Base-by-base conservation (phyloP, 202 grass and related monocot genomes). In the Zizania palustris region DNA sequence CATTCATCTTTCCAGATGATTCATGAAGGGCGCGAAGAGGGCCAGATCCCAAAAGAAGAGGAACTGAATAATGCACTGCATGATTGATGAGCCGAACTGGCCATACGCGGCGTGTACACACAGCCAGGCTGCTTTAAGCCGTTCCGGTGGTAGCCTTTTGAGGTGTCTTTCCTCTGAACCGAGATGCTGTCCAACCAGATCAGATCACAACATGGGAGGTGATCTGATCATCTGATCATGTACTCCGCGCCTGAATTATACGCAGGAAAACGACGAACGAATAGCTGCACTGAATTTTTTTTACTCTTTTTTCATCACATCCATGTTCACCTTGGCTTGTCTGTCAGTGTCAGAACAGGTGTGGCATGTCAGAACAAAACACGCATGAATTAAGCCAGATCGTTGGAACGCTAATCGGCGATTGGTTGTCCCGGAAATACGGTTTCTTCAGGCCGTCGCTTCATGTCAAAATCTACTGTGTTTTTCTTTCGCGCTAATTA, bases 141-240 rank as follows among this genome's bases (percentile, higher is more conserved):
- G 18, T 46, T 19, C 8, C 21, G 58, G 39, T 21, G 70, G 41
- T 51, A 76, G 36, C 12, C 70, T 80, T 58, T 76, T 34, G 64
- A 80, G 28, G 46, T 13, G 58, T 56, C 76, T 88, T 85, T 81
- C 60, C 60, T 45, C 37, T 18, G 44, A 77, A 20, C 73, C 50
- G 35, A 70, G 72, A 35, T n/a, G 82, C 51, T 81, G 72, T 72
- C 86, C 38, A 8, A 45, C 66, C 65, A 72, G 16, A 85, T 77
- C 77, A 34, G 61, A n/a, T 44, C 48, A 6, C 39, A 63, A 62
- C 35, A 16, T 20, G 63, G 20, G 3, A 72, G 67, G 54, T 9
- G 51, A 28, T 20, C 6, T 57, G 11, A 28, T 28, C 28, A 28
- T 28, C 28, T 28, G 28, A 19, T 45, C 15, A 19, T 63, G 8